Conservation (phyloP, 345 rosid species). For the Lumnitzera littorea region DNA sequence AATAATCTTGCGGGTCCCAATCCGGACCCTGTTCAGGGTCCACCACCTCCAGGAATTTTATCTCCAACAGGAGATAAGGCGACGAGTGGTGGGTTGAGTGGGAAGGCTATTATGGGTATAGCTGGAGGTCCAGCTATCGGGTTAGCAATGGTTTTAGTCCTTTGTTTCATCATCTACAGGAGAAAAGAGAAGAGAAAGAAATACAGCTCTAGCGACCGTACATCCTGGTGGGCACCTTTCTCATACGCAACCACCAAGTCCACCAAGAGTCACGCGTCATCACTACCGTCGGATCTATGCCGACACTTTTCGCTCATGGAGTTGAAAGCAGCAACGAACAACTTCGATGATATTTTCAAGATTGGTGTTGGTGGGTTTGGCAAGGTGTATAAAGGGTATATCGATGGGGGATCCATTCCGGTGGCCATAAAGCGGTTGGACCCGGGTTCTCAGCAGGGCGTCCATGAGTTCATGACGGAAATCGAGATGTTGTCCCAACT, state of each 20-base stretch:
- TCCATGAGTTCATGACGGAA: slow-evolving; percentile 42
- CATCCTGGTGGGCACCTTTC: not conserved
- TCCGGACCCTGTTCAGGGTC: slow-evolving; percentile 9
- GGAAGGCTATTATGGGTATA: not conserved
- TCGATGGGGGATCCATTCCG: slow-evolving; percentile 29
- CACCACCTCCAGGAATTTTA: too few relatives aligned
- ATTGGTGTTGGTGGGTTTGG: too few relatives aligned
- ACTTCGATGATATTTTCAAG: too few relatives aligned
- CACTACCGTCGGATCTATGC: too few relatives aligned
- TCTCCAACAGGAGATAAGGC: not conserved
- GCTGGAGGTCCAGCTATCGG: not conserved
- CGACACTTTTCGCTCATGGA: too few relatives aligned
- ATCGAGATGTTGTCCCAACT: slow-evolving; percentile 48
- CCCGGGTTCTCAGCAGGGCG: slow-evolving; percentile 46
- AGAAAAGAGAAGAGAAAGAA: not conserved
- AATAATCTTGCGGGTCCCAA: slow-evolving; percentile 27
- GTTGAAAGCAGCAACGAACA: too few relatives aligned
- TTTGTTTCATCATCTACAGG: not conserved
- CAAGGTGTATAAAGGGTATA: too few relatives aligned
- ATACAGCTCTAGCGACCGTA: not conserved
- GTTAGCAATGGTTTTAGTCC: not conserved
- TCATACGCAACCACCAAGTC: slow-evolving; percentile 14
- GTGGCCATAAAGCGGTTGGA: slow-evolving; percentile 52
- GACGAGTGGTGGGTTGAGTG: not conserved
- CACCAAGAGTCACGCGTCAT: slow-evolving; percentile 19